phyloP scores from a whole-genome alignment of 352 stramenopile species.

The Aphanomyces astaci region DNA sequence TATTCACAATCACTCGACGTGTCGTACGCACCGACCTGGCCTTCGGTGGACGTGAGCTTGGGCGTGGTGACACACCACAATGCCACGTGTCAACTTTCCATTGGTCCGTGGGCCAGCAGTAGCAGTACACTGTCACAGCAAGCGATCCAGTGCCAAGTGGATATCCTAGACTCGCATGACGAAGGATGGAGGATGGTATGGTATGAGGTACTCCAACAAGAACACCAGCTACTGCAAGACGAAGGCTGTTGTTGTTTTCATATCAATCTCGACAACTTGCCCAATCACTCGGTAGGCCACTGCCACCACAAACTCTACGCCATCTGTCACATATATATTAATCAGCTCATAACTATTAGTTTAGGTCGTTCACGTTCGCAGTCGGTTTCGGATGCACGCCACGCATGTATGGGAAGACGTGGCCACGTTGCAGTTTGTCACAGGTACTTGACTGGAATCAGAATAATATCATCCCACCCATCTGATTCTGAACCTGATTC shows the following conservation, averaged over 20 bases:
- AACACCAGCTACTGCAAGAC: not conserved
- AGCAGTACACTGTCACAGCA: too few relatives aligned
- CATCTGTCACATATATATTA: too few relatives aligned
- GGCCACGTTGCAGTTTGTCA: not conserved
- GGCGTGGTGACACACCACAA: not conserved
- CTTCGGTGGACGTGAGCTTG: not conserved
- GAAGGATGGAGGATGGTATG: not conserved
- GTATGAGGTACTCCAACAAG: not conserved
- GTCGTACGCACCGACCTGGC: not conserved
- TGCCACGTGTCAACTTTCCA: not conserved
- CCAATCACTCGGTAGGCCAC: not conserved
- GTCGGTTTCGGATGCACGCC: not conserved
- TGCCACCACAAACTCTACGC: too few relatives aligned
- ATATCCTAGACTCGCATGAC: not conserved
- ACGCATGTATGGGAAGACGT: slow-evolving; percentile 1
- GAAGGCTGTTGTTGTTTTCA: not conserved
- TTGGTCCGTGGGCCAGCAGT: not conserved
- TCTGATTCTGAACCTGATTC: not conserved
- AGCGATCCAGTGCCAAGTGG: not conserved
- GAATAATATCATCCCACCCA: too few relatives aligned
- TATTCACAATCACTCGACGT: not conserved
- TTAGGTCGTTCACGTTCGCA: not conserved
- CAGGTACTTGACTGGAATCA: too few relatives aligned
- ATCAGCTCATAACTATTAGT: too few relatives aligned
- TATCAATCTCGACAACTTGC: not conserved